Evolutionary conservation across 2,329 filamentous ascomycete species (phyloP), one percentile per base, ranked within the genome.

Genomic region (Penicillium oxalicum): DNA sequence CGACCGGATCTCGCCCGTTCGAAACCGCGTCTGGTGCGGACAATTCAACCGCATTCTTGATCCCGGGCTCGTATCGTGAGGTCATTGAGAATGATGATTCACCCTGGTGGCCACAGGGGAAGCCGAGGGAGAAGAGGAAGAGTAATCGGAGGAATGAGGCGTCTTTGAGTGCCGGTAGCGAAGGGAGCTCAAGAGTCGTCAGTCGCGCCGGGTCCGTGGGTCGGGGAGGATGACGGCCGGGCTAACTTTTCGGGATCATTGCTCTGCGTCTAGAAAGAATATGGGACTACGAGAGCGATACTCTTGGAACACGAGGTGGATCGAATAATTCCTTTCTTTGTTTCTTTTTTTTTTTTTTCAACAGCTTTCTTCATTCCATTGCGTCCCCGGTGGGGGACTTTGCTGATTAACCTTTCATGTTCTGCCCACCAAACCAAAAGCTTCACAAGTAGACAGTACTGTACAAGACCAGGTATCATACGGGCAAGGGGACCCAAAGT

Each of bases 81-180:
- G 40, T 53, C 40, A 40, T 60, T 41, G 46, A 49, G 48, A 34
- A 49, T 38, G 51, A 53, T 33, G 48, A 54, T 13, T 38, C 45
- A 26, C 57, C 52, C 48, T 53, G 52, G 46, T 48, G 49, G 45
- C 57, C 56, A 25, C 44, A 51, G 27, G 49, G 33, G 33, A 41
- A 9, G 12, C 35, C 33, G 44, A 44, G 46, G 35, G 48, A 40
- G n/a, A 47, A 47, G 32, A 44, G 40, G 18, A 44, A 36, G 33
- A 42, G 48, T 47, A 38, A 46, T 12, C 29, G 37, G 18, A 34
- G 29, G 36, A 27, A 33, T 12, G 25, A 12, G 4, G 49, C 38
- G 13, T 45, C 48, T 1, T 26, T 44, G 29, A 49, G 48, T 36
- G 47, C 12, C 34, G 52, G 46, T 8, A 52, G 49, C 34, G 42